Evolutionary conservation across 306 rosid species (phyloP).

Genomic region (Datisca glomerata): DNA sequence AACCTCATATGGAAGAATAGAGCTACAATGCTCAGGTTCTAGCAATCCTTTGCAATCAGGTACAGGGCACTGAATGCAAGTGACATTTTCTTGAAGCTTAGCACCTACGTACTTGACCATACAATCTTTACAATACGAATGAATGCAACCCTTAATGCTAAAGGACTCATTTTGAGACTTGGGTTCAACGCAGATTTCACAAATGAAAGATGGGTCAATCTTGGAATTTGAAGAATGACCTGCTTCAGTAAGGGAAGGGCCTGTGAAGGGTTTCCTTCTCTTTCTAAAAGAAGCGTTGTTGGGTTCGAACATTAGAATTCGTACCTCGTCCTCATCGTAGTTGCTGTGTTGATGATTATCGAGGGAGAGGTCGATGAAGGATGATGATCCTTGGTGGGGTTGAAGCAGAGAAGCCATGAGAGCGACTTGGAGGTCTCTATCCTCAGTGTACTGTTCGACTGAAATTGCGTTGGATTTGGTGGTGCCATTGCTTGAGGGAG

Average conservation of each 20-base stretch:
- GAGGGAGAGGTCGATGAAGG: slow-evolving; percentile 13
- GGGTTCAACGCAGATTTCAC: slow-evolving; percentile 26
- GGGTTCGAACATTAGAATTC: slow-evolving; percentile 8
- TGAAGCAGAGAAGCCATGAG: slow-evolving; percentile 1
- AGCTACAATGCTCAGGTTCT: slow-evolving; percentile 28
- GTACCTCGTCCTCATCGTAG: slow-evolving; percentile 2
- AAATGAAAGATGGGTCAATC: slow-evolving; percentile 4
- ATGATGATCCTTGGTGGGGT: not conserved
- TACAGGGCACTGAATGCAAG: slow-evolving; percentile 36
- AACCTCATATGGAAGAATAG: slow-evolving; percentile 30
- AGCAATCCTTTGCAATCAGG: slow-evolving; percentile 28
- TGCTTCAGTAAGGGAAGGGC: not conserved
- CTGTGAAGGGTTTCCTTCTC: not conserved
- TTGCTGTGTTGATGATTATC: not conserved
- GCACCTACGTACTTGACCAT: slow-evolving; percentile 25
- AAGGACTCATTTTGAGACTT: slow-evolving; percentile 17
- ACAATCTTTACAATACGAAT: slow-evolving; percentile 37
- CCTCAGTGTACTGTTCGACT: not conserved
- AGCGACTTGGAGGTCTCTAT: not conserved
- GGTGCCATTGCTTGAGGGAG: not conserved
- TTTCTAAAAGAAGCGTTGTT: not conserved
- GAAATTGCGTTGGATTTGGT: slow-evolving; percentile 5
- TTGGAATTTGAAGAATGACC: slow-evolving; percentile 6
- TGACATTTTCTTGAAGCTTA: slow-evolving; percentile 33
- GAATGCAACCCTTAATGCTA: slow-evolving; percentile 24